Percentiles rank a stretch among this genome's conserved stretches.
These are phyloP conservation scores for Lasiosphaeria miniovina DNA, from an alignment of 495 filamentous ascomycete genomes.

Conservation along the genomic window DNA sequence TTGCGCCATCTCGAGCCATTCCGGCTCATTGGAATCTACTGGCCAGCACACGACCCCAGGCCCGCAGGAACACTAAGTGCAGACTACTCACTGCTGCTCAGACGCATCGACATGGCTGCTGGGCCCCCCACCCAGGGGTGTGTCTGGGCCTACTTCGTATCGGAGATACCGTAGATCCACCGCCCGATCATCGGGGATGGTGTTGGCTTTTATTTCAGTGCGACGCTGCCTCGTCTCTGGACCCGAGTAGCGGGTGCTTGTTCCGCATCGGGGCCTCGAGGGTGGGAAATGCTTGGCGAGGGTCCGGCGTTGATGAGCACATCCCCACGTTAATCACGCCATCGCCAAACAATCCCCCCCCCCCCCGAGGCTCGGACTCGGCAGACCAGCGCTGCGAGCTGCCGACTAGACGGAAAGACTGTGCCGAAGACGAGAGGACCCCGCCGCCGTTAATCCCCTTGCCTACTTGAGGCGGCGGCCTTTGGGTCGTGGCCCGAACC, in stretches of 20 bases:
- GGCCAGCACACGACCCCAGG: too few relatives aligned
- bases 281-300: not conserved
- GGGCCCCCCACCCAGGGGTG: too few relatives aligned
- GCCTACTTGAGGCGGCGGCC: too few relatives aligned
- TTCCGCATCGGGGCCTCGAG: too few relatives aligned
- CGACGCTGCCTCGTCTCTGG: not conserved
- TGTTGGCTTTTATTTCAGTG: too few relatives aligned
- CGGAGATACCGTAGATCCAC: too few relatives aligned
- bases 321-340: not conserved
- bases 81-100: too few relatives aligned
- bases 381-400: not conserved
- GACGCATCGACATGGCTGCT: too few relatives aligned
- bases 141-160: too few relatives aligned
- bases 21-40: conserved; percentile 14
- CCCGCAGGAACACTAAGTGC: too few relatives aligned
- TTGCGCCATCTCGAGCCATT: conserved; percentile 23
- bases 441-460: not conserved
- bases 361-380: conserved; percentile 12
- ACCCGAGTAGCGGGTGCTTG: not conserved
- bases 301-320: conserved; percentile 7
- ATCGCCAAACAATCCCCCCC: conserved; percentile 26
- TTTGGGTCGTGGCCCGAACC: too few relatives aligned
- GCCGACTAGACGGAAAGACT: not conserved
- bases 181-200: too few relatives aligned
- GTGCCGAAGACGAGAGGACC: not conserved